These are phyloP conservation scores for Xylaria venustula DNA, from an alignment of 495 filamentous ascomycete species.

Conservation along the genomic window DNA sequence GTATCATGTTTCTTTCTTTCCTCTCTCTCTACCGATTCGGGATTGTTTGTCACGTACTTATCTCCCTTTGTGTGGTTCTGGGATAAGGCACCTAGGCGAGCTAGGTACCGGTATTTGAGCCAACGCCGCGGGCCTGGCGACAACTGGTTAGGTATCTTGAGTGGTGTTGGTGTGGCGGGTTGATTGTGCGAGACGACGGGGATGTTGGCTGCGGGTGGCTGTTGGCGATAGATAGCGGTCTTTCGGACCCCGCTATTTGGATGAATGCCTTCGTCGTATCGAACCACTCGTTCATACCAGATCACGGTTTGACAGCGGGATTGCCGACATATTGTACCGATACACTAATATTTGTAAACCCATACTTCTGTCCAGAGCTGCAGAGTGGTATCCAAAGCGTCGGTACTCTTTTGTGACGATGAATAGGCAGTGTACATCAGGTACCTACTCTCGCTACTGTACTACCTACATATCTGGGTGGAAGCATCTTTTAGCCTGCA, in stretches of 20 bases:
- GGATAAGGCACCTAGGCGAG: too few relatives aligned
- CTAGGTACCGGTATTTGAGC: too few relatives aligned
- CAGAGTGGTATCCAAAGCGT: conserved; percentile 9
- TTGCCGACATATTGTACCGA: conserved; percentile 11
- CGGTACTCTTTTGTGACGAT: conserved; percentile 5
- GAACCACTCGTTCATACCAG: neutral
- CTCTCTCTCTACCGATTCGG: too few relatives aligned
- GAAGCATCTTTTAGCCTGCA: conserved; percentile 5
- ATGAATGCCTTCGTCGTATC: neutral
- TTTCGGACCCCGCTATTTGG: neutral
- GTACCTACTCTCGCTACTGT: too few relatives aligned
- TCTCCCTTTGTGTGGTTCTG: too few relatives aligned
- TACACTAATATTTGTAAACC: too few relatives aligned
- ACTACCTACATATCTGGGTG: too few relatives aligned
- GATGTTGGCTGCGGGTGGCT: neutral
- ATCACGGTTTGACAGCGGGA: neutral
- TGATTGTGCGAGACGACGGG: neutral
- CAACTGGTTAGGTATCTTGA: too few relatives aligned
- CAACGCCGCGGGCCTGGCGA: too few relatives aligned
- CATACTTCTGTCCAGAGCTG: neutral
- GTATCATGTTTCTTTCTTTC: too few relatives aligned
- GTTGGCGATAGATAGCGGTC: neutral
- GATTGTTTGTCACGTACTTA: too few relatives aligned
- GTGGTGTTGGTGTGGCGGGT: neutral
- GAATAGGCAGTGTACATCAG: too few relatives aligned